Evolutionary conservation across 495 filamentous ascomycete genomes (phyloP), one percentile per base, ranked within the genome.

Genomic region (Hypoxylon rickii): DNA sequence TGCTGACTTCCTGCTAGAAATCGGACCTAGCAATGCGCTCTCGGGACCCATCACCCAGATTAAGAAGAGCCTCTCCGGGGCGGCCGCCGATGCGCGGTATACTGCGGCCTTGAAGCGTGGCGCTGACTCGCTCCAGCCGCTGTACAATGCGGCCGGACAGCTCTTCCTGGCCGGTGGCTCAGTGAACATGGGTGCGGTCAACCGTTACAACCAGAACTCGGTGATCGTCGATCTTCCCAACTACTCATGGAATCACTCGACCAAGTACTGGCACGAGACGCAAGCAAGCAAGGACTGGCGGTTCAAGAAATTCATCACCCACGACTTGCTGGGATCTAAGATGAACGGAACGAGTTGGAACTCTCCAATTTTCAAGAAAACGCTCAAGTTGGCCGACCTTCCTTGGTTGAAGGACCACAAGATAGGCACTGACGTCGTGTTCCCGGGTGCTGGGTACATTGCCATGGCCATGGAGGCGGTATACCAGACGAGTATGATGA

Each of bases 1-100:
- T 12, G 2, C 17, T 4, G 38, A 52, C 18, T 44, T 73, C 3
- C 37, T 84, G 4, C 31, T 85, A 29, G 82, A 85, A 55, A 64
- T 85, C 7, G 80, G 82, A 0, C 80, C 82, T 2, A 75, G 79
- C 38, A 56, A 67, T 0, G 73, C 76, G 0, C 50, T 85, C 0
- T 63, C 71, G 15, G 73, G 73, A 3, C 75, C 79, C 0, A 66
- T 79, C 17, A 70, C 66, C 17, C 70, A 80, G n/a, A 77, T 72
- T 13, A 48, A 61, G 8, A 61, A 50, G 13, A 18, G 17, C 3
- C 15, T 48, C 63, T 29, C 34, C 13, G 3, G 33, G 26, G 12
- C 41, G 29, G 5, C 51, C 5, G 50, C 52, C 37, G 12, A 43
- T 3, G 21, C 33, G 3, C 11, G 20, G 18, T 79, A 76, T 22